These are phyloP conservation scores for Pistacia vera DNA, from an alignment of 345 rosid genomes.

Conservation along the genomic window DNA sequence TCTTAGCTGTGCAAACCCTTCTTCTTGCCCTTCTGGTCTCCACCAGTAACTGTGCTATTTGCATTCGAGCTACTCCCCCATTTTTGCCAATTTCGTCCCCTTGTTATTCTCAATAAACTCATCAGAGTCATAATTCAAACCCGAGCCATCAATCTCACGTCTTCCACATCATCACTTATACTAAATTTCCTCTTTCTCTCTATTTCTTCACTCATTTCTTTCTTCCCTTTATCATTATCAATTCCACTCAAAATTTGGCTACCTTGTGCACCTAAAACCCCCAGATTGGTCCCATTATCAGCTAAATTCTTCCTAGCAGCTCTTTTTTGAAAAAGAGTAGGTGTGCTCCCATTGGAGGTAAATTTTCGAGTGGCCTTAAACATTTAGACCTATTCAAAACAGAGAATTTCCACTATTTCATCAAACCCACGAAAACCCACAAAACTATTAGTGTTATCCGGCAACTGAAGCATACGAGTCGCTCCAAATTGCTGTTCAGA, in stretches of 20 bases:
- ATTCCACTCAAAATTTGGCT: conserved; percentile 24
- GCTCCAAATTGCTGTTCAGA: conserved; percentile 33
- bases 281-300: conserved; percentile 34
- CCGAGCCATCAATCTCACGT: conserved; percentile 54
- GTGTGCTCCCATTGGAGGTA: conserved; percentile 58
- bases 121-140: conserved; percentile 58
- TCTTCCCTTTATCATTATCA: conserved; percentile 49
- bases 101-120: conserved; percentile 48
- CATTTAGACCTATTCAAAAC: conserved; percentile 54
- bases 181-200: conserved; percentile 34
- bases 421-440: conserved; percentile 45
- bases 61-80: conserved; percentile 50
- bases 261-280: conserved; percentile 15
- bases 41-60: conserved; percentile 41
- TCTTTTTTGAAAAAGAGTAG: conserved; percentile 63
- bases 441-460: conserved; percentile 36
- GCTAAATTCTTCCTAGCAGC: conserved; percentile 55
- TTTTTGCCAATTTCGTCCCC: conserved; percentile 40
- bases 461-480: conserved; percentile 33
- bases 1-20: conserved; percentile 70
- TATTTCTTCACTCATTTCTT: conserved; percentile 39
- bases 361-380: conserved; percentile 50
- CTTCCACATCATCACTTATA: conserved; percentile 40
- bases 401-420: conserved; percentile 37
- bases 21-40: conserved; percentile 56